Base-by-base conservation (phyloP, 2,329 filamentous ascomycete species). In the Massarina eburnea region DNA sequence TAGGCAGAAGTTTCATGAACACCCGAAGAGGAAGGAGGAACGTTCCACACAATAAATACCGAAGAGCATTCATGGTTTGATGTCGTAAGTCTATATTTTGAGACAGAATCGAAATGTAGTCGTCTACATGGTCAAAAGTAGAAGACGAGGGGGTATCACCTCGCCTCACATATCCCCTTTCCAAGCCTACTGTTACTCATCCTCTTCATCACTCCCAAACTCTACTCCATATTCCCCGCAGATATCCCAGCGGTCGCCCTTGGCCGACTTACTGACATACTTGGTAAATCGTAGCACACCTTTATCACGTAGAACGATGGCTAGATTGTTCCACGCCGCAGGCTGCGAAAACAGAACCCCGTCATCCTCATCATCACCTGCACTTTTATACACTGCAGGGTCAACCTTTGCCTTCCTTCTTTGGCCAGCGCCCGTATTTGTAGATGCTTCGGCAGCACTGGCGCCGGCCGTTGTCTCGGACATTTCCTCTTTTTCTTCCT, bases 211-310 rank as follows among this genome's bases (percentile, higher is more conserved):
- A 10, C 79, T 80, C 12, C 74, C 77, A 54, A 79, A 79, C 41
- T 78, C 78, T 12, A 96, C 85, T 19, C 86, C 89, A 68, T 88
- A 89, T 26, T 84, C 83, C 1, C 84, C 94, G 37, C 83, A 86
- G 39, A 97, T 78, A 73, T 99, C 94, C 90, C 91, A 97, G 34
- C 94, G 80, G 72, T 97, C 94, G 1, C 94, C 94, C 63, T 82
- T 82, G 7, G 94, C 94, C 40, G 80, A 82, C 48, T 79, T 79
- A 71, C 88, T 95, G 18, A 99, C 87, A 69, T 97, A 99, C 76
- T 97, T 99, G 62, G 97, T 91, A 67, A 99, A 99, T 68, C 89
- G 86, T 64, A 99, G 77, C 12, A 88, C 86, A 12, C 89, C 91
- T 56, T 82, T 84, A 67, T 99, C 94, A 46, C 94, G 81, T 57